These are phyloP conservation scores for Aspergillus flavus DNA, from an alignment of 2,329 filamentous ascomycete species.

Conservation along the genomic window DNA sequence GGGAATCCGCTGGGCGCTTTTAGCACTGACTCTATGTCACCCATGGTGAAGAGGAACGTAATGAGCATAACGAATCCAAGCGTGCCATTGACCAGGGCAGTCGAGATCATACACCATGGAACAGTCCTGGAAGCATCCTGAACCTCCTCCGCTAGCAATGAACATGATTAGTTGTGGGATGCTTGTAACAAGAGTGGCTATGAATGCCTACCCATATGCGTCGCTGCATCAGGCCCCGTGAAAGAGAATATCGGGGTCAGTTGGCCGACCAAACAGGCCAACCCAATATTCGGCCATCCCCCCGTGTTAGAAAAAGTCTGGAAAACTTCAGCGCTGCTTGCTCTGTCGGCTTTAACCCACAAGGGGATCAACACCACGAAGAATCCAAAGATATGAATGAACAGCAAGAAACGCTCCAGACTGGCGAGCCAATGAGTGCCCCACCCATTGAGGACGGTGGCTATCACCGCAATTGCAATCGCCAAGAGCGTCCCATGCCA, in stretches of 20 bases:
- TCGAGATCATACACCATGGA: constrained; percentile 51
- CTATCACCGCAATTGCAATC: constrained; percentile 42
- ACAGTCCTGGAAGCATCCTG: constrained; percentile 51
- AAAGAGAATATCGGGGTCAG: constrained; percentile 28
- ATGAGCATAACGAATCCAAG: constrained; percentile 51
- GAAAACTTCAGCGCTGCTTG: constrained; percentile 28
- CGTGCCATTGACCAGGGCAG: constrained; percentile 51
- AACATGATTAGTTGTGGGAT: background rate
- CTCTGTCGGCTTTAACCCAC: constrained; percentile 21
- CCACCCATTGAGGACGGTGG: constrained; percentile 55
- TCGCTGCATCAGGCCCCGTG: constrained; percentile 36
- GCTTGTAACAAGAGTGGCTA: background rate
- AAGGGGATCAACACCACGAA: constrained; percentile 44
- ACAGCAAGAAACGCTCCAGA: constrained; percentile 54
- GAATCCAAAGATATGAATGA: constrained; percentile 52
- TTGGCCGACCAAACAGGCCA: constrained; percentile 43
- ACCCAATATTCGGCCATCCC: constrained; percentile 38
- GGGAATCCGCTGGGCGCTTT: constrained; percentile 49
- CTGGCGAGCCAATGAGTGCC: constrained; percentile 49
- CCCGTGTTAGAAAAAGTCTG: constrained; percentile 37
- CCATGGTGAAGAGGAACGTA: constrained; percentile 48
- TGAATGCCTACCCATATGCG: constrained; percentile 33
- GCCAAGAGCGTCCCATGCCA: background rate
- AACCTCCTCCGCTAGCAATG: constrained; percentile 53
- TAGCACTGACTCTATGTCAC: constrained; percentile 42